Conservation (phyloP, 2,329 filamentous ascomycete species). For the Tricladium varicosporioides region DNA sequence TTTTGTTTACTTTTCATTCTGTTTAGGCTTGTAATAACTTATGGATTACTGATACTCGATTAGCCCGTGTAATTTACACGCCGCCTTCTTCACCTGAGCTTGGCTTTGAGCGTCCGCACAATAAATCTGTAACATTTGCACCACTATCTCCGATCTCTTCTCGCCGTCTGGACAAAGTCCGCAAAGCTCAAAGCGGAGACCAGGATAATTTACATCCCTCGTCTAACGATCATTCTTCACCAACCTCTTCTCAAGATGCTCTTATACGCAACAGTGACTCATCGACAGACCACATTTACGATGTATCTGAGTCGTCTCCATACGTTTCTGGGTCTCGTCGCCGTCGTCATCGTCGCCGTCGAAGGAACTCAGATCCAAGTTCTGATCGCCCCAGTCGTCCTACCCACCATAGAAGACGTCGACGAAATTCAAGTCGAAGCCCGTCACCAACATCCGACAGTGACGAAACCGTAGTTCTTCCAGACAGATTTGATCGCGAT, state of each 20-base stretch:
- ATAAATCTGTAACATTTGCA: constrained; percentile 33
- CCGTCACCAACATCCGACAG: constrained; percentile 12
- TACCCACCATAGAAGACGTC: constrained; percentile 21
- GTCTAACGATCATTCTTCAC: constrained; percentile 4
- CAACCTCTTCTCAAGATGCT: neutral
- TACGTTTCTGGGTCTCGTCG: constrained; percentile 6
- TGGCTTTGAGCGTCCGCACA: constrained; percentile 7
- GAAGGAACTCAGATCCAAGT: constrained; percentile 32
- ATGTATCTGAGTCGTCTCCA: constrained; percentile 1
- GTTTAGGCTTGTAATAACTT: neutral
- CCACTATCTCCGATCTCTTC: constrained; percentile 32
- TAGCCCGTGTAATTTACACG: constrained; percentile 18
- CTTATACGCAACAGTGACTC: neutral
- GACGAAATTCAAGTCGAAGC: constrained; percentile 12
- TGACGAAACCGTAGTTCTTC: constrained; percentile 28
- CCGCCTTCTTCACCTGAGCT: constrained; percentile 13
- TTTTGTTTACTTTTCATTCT: constrained; percentile 9
- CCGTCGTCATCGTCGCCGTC: constrained; percentile 20
- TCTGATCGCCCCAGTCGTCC: constrained; percentile 26
- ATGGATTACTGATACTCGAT: constrained; percentile 1
- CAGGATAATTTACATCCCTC: neutral
- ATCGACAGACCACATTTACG: constrained; percentile 4
- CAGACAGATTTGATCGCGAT: constrained; percentile 31
- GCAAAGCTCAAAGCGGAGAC: constrained; percentile 5
- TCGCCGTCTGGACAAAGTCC: constrained; percentile 20